Evolutionary conservation across 192 early-diverging fungal genomes (phyloP).

Genomic region (Lunasporangiospora selenospora): DNA sequence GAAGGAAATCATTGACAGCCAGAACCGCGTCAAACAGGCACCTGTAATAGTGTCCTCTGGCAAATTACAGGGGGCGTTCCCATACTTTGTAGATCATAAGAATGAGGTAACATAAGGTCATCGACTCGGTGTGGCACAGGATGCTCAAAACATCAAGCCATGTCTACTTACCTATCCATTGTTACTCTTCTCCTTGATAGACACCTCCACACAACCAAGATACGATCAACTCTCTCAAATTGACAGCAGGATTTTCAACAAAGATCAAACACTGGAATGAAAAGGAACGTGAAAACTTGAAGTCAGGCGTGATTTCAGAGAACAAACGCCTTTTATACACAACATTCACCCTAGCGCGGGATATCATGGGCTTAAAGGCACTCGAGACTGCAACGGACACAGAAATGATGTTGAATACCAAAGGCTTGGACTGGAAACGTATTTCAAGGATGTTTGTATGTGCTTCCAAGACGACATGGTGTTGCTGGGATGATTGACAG

Average conservation of each 20-base stretch:
- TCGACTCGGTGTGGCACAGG: not conserved
- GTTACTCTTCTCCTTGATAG: constrained; percentile 7
- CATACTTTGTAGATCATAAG: constrained; percentile 33
- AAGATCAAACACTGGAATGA: constrained; percentile 4
- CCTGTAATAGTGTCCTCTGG: constrained; percentile 7
- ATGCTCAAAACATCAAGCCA: not conserved
- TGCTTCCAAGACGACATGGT: too few relatives aligned
- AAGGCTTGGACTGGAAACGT: constrained; percentile 35
- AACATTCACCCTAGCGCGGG: constrained; percentile 1
- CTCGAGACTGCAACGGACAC: constrained; percentile 12
- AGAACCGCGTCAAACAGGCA: not conserved
- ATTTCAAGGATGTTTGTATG: constrained; percentile 42
- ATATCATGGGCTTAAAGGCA: not conserved
- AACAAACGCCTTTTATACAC: constrained; percentile 19
- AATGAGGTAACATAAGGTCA: not conserved
- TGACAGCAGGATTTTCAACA: not conserved
- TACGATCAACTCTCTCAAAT: not conserved
- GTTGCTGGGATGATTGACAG: too few relatives aligned
- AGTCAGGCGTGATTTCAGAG: constrained; percentile 12
- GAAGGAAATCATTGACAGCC: constrained; percentile 5
- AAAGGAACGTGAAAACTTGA: constrained; percentile 10
- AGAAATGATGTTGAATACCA: constrained; percentile 34
- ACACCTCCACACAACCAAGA: constrained; percentile 33
- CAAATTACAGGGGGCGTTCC: constrained; percentile 19
- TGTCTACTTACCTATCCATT: not conserved